A percentile compares a stretch with the other conserved stretches of the same genome.
Conservation (phyloP, 1,139 yeast species). For the Sugiyamaella xylanicola region DNA sequence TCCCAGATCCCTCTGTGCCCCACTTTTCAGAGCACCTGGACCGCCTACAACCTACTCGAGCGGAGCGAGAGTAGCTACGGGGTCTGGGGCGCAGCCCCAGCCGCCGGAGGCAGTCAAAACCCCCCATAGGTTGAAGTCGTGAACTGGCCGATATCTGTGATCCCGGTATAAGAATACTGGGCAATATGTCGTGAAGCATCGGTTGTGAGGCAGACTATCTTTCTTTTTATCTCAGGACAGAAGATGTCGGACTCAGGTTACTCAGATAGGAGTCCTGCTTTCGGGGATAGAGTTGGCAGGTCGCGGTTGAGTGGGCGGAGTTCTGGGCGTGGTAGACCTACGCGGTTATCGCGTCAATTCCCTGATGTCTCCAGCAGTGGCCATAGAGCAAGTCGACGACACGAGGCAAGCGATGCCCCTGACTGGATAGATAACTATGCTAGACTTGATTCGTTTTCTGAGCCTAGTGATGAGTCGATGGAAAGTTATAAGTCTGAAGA, state of each 20-base stretch:
- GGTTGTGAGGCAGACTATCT: too few species aligned
- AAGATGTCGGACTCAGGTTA: neutral
- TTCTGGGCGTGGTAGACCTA: neutral
- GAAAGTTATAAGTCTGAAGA: neutral
- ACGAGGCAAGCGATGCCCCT: too few species aligned
- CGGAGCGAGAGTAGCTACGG: neutral
- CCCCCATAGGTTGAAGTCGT: too few species aligned
- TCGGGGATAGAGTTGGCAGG: neutral
- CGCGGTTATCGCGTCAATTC: neutral
- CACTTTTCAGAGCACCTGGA: too few species aligned
- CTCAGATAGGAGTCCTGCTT: neutral
- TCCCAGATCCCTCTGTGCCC: too few species aligned
- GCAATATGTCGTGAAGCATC: too few species aligned
- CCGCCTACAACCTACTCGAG: too few species aligned
- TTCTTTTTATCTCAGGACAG: neutral
- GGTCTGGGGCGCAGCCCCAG: neutral
- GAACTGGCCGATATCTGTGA: too few species aligned
- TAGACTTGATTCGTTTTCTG: neutral
- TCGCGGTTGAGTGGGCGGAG: neutral
- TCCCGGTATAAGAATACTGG: too few species aligned
- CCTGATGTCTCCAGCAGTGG: neutral
- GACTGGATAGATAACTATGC: neutral
- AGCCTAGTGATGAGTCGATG: neutral
- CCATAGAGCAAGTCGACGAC: neutral
- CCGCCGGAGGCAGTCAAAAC: neutral